Evolutionary conservation across 2,329 filamentous ascomycete genomes (phyloP), one percentile per base, ranked within the genome.

Genomic region (Trichophyton mentagrophytes): DNA sequence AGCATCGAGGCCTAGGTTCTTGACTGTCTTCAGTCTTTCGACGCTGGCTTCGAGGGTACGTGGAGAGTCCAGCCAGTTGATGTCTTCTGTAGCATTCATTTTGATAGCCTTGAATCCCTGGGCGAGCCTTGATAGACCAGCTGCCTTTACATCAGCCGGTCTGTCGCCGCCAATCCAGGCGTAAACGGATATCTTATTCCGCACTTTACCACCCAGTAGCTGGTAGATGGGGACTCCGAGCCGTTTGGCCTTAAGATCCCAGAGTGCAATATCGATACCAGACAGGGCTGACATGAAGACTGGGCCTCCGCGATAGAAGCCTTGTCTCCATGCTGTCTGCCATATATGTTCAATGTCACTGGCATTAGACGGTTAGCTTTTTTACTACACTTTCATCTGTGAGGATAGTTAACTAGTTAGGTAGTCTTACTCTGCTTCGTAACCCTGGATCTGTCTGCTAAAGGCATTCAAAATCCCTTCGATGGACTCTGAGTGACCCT

Each of bases 321-420:
- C 82, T 47, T 81, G 76, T 47, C 88, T 80, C 81, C 85, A 90
- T 27, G 82, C 82, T 64, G 81, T 79, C 69, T 90, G 87, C 88
- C 88, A 91, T 61, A 91, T 86, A 64, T 89, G 85, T 69, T 91
- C 88, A 64, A 91, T 90, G 57, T 89, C 83, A 68, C 85, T 88
- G 53, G 36, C 20, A 44, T 42, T 25, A 6, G 40, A 55, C 53
- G 38, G 42, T 56, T 27, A 60, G 40, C 47, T 44, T 42, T 42
- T 13, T 42, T 3, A 17, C 2, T 57, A 25, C 13, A 51, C 30
- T 22, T 47, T 13, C 25, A 20, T 6, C 36, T 3, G 20, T 9
- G 53, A 27, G 25, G 68, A 7, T 5, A n/a, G 15, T 17, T 17
- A 17, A 17, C 17, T 17, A 7, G 7, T 20, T 73, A 61, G 73